These are phyloP conservation scores for Pythium aquatile DNA, from an alignment of 352 stramenopile species.

Conservation along the genomic window DNA sequence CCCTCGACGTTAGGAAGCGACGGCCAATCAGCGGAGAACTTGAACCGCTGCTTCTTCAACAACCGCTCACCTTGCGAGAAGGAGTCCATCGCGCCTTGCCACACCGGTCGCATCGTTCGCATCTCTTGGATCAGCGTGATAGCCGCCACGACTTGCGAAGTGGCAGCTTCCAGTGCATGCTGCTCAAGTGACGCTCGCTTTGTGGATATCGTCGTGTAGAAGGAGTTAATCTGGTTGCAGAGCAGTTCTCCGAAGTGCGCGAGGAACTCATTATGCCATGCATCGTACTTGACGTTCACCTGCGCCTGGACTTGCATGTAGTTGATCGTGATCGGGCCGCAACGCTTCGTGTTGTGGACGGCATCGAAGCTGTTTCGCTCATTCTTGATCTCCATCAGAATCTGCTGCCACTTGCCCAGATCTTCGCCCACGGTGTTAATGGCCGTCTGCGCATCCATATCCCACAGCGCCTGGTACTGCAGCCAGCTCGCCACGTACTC, in stretches of 20 bases:
- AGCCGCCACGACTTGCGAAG: slow-evolving; percentile 94
- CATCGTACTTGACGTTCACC: slow-evolving; percentile 99
- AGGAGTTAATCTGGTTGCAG: slow-evolving; percentile 90
- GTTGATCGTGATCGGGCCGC: slow-evolving; percentile 88
- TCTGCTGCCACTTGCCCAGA: slow-evolving; percentile 95
- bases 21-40: slow-evolving; percentile 95
- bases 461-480: slow-evolving; percentile 98
- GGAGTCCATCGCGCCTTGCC: slow-evolving; percentile 79
- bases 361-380: slow-evolving; percentile 95
- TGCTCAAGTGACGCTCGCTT: slow-evolving; percentile 91
- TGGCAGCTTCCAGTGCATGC: slow-evolving; percentile 94
- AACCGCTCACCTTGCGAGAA: slow-evolving; percentile 95
- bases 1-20: slow-evolving; percentile 95
- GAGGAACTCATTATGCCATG: slow-evolving; percentile 98
- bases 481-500: slow-evolving; percentile 96
- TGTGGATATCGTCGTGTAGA: slow-evolving; percentile 82
- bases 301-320: slow-evolving; percentile 92
- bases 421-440: slow-evolving; percentile 92
- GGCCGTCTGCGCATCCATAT: slow-evolving; percentile 95
- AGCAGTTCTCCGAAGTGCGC: slow-evolving; percentile 95
- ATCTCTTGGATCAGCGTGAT: slow-evolving; percentile 91
- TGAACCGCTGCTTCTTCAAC: slow-evolving; percentile 95
- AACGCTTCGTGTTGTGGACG: slow-evolving; percentile 85
- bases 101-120: slow-evolving; percentile 63
- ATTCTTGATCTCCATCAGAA: slow-evolving; percentile 96